Percentiles rank a stretch among this genome's conserved stretches.
phyloP scores from a whole-genome alignment of 2,329 filamentous ascomycete species.

The Mycocentrospora acerina region DNA sequence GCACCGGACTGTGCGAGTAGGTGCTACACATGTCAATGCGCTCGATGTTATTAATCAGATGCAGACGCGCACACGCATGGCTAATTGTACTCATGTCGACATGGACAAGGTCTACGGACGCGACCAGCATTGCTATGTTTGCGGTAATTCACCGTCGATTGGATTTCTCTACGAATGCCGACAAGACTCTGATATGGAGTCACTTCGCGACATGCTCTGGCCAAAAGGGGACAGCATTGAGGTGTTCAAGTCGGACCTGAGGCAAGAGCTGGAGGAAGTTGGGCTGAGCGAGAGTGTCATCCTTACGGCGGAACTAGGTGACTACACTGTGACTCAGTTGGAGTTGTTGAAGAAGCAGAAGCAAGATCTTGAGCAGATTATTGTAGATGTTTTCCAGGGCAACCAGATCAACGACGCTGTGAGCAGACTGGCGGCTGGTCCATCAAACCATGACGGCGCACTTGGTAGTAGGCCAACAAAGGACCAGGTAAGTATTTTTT shows the following conservation, averaged over 20 bases:
- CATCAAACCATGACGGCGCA: conserved; percentile 24
- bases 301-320: conserved; percentile 32
- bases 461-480: conserved; percentile 11
- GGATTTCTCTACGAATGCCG: conserved; percentile 76
- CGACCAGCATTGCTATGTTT: conserved; percentile 58
- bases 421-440: conserved; percentile 13
- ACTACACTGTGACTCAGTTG: conserved; percentile 37
- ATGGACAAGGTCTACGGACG: conserved; percentile 65
- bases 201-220: conserved; percentile 8
- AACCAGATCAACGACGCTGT: conserved; percentile 18
- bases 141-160: conserved; percentile 56
- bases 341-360: conserved; percentile 35
- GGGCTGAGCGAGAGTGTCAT: conserved; percentile 40
- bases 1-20: conserved; percentile 15
- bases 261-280: conserved; percentile 28
- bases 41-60: conserved; percentile 13
- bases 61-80: conserved; percentile 20
- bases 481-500: conserved; percentile 14
- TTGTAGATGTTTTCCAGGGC: conserved; percentile 23
- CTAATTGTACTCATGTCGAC: conserved; percentile 65
- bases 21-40: conserved; percentile 8
- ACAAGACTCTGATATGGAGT: conserved; percentile 53
- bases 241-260: conserved; percentile 17
- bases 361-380: conserved; percentile 29
- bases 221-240: conserved; percentile 1